These are phyloP conservation scores for Bryoerythrophyllum caledonicum DNA, from an alignment of 225 moss, liverwort and hornwort species.

Conservation along the genomic window DNA sequence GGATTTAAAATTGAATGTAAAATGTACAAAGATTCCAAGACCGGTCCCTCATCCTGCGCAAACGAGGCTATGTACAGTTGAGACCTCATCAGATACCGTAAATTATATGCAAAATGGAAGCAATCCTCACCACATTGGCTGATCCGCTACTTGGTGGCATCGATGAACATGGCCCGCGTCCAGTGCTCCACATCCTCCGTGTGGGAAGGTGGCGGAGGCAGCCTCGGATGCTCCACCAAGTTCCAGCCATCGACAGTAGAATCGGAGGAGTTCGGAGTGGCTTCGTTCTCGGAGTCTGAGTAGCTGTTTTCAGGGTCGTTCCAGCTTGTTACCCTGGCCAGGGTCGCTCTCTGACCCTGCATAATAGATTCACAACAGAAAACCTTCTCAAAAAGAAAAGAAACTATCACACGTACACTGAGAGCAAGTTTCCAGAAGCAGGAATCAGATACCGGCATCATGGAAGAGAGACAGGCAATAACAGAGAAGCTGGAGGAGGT, in stretches of 20 bases:
- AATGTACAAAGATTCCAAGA: conserved; percentile 17
- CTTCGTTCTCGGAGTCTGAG: conserved; percentile 68
- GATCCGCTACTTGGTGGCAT: conserved; percentile 73
- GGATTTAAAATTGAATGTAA: conserved; percentile 13
- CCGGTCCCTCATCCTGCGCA: conserved; percentile 8
- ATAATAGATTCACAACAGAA: neutral
- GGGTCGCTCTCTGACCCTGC: conserved; percentile 54
- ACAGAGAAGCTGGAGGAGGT: conserved; percentile 16
- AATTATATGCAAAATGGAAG: conserved; percentile 7
- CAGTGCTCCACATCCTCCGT: conserved; percentile 97
- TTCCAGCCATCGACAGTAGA: conserved; percentile 89
- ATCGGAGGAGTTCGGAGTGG: conserved; percentile 45
- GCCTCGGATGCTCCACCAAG: conserved; percentile 85
- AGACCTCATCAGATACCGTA: conserved; percentile 11
- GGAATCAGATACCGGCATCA: neutral
- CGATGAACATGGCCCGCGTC: conserved; percentile 96
- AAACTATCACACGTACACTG: neutral
- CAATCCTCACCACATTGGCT: neutral
- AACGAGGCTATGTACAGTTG: conserved; percentile 14
- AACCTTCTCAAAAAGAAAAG: neutral
- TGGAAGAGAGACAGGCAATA: neutral
- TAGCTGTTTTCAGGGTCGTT: conserved; percentile 67
- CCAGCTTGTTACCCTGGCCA: conserved; percentile 65
- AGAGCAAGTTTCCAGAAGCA: neutral
- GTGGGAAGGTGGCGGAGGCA: conserved; percentile 90